Evolutionary conservation across 2,329 filamentous ascomycete genomes (phyloP).

Genomic region (Colletotrichum filicis): DNA sequence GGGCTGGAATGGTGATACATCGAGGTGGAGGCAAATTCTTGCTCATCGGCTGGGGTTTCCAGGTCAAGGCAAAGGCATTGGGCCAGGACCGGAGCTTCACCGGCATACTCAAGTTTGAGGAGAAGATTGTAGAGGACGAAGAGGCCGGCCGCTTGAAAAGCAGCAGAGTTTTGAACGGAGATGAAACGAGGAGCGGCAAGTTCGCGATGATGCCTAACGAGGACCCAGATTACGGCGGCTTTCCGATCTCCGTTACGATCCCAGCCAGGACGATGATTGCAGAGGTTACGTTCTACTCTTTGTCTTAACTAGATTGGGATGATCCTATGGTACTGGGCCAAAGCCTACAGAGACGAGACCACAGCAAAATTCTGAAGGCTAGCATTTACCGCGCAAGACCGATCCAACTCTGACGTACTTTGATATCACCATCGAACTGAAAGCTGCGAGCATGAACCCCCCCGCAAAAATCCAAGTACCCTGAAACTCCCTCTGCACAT

Average conservation of each 20-base stretch:
- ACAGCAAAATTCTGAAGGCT: background rate
- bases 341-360: background rate
- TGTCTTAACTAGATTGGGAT: background rate
- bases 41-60: background rate
- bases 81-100: background rate
- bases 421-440: constrained; percentile 1
- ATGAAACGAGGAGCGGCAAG: constrained; percentile 54
- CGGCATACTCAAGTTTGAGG: constrained; percentile 45
- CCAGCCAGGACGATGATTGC: constrained; percentile 61
- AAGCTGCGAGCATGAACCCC: constrained; percentile 26
- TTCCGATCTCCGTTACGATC: constrained; percentile 64
- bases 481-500: constrained; percentile 25
- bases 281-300: constrained; percentile 39
- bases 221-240: constrained; percentile 65
- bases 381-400: constrained; percentile 21
- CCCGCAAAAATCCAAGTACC: constrained; percentile 28
- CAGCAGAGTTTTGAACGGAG: constrained; percentile 48
- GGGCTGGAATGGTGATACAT: constrained; percentile 51
- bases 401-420: constrained; percentile 14
- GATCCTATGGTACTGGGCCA: background rate
- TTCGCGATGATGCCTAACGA: constrained; percentile 62
- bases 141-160: constrained; percentile 16
- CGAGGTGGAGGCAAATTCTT: constrained; percentile 39
- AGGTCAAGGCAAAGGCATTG: background rate
- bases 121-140: constrained; percentile 46